These are phyloP conservation scores for Xylariaceae sp. DNA, from an alignment of 2,329 filamentous ascomycete genomes.

Conservation along the genomic window DNA sequence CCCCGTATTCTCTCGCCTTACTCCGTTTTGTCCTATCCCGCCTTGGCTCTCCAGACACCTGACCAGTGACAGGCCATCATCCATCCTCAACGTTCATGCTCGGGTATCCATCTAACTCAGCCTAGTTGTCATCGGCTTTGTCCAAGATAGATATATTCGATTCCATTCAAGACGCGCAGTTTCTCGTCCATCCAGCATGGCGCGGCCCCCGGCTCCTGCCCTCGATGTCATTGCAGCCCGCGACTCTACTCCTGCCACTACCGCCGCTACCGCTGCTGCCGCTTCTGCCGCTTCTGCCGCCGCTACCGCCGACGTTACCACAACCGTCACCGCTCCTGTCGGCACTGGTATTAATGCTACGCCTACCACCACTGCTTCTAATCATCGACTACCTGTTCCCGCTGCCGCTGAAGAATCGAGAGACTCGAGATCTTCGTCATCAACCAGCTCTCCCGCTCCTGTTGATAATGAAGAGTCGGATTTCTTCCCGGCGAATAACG, in stretches of 20 bases:
- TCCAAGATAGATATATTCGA: neutral
- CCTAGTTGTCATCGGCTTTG: conserved; percentile 2
- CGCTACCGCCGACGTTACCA: neutral
- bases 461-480: conserved; percentile 88
- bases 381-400: conserved; percentile 11
- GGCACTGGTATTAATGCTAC: neutral
- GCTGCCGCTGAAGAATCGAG: conserved; percentile 36
- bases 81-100: conserved; percentile 3
- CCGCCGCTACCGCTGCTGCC: neutral
- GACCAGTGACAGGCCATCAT: neutral
- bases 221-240: conserved; percentile 31
- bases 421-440: conserved; percentile 57
- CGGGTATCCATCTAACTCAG: neutral
- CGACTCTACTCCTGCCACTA: conserved; percentile 4
- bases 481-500: conserved; percentile 83
- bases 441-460: conserved; percentile 68
- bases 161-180: neutral
- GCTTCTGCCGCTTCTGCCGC: neutral
- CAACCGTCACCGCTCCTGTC: neutral
- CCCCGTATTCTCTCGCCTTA: conserved; percentile 1
- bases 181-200: conserved; percentile 10
- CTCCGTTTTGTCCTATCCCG: neutral
- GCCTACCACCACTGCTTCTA: conserved; percentile 5
- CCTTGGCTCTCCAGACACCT: conserved; percentile 7
- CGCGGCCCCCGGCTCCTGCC: conserved; percentile 28